A percentile compares a stretch with the other conserved stretches of the same genome.
Conservation (phyloP, 192 early-diverging fungal genomes). For the Linnemannia schmuckeri region DNA sequence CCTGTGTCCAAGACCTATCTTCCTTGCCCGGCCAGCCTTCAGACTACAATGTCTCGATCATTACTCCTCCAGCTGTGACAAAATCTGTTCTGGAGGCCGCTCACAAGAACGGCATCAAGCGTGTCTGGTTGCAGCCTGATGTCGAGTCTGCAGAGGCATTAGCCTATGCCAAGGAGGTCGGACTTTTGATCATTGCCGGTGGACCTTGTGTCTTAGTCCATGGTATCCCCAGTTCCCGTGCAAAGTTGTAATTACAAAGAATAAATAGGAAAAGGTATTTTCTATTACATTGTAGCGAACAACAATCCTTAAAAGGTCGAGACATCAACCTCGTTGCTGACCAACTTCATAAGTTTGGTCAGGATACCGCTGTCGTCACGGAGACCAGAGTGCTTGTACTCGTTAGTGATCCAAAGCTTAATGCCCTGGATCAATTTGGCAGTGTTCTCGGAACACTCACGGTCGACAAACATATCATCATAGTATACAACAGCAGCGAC, state of each 20-base stretch:
- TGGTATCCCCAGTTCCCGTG: conserved; percentile 39
- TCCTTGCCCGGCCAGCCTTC: conserved; percentile 59
- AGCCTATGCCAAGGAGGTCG: conserved; percentile 57
- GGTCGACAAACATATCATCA: conserved; percentile 81
- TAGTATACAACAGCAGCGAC: conserved; percentile 76
- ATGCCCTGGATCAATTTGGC: conserved; percentile 66
- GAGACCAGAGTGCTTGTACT: conserved; percentile 75
- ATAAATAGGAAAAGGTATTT: background rate
- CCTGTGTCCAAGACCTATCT: conserved; percentile 50
- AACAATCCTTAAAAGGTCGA: conserved; percentile 15
- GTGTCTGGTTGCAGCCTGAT: conserved; percentile 83
- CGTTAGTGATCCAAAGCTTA: conserved; percentile 76
- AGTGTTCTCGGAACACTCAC: conserved; percentile 69
- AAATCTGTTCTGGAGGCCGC: conserved; percentile 69
- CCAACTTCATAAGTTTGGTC: conserved; percentile 68
- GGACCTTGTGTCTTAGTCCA: conserved; percentile 79
- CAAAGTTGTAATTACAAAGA: conserved; percentile 29
- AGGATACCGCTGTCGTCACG: conserved; percentile 67
- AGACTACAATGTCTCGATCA: conserved; percentile 71
- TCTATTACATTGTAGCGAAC: background rate
- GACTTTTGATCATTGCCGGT: conserved; percentile 68
- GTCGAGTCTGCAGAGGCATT: conserved; percentile 69
- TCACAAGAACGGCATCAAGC: conserved; percentile 68
- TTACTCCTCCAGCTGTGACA: conserved; percentile 79
- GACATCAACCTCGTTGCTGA: conserved; percentile 65